Conservation (phyloP, 139 green algal genomes). For the Closterium sp. region DNA sequence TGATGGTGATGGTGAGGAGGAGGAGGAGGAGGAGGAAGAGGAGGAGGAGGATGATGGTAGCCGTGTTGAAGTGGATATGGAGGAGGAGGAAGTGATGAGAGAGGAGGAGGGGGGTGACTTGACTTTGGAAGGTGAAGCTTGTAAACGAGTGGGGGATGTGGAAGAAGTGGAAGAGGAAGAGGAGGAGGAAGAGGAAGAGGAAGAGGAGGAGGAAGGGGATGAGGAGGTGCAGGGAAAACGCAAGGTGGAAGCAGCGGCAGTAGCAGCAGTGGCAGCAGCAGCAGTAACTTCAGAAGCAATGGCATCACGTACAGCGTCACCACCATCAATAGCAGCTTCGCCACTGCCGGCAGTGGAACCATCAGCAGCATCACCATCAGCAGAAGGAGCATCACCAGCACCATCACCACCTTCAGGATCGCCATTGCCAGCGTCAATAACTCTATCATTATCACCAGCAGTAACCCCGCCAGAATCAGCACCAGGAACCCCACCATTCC, state of each 20-base stretch:
- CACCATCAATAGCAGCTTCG: neutral
- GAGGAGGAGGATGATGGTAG: neutral
- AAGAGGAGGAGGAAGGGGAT: neutral
- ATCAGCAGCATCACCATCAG: neutral
- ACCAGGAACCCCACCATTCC: too few relatives aligned
- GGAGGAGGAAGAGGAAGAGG: neutral
- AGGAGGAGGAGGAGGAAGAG: neutral
- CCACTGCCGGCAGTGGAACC: neutral
- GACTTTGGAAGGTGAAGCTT: neutral
- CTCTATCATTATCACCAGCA: too few relatives aligned
- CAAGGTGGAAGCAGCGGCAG: neutral
- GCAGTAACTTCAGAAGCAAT: neutral
- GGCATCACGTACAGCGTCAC: neutral
- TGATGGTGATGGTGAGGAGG: neutral
- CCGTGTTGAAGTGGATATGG: neutral
- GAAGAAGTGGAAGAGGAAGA: neutral
- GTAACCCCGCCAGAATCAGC: too few relatives aligned
- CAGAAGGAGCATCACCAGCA: neutral
- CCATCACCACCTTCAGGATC: too few relatives aligned
- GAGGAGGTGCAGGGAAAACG: too few relatives aligned
- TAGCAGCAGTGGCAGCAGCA: neutral
- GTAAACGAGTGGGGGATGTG: neutral
- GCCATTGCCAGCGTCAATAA: too few relatives aligned
- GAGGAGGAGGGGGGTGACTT: neutral
- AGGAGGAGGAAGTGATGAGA: neutral